phyloP scores from a whole-genome alignment of 1,139 yeast species.

The Nematodospora anomalae region DNA sequence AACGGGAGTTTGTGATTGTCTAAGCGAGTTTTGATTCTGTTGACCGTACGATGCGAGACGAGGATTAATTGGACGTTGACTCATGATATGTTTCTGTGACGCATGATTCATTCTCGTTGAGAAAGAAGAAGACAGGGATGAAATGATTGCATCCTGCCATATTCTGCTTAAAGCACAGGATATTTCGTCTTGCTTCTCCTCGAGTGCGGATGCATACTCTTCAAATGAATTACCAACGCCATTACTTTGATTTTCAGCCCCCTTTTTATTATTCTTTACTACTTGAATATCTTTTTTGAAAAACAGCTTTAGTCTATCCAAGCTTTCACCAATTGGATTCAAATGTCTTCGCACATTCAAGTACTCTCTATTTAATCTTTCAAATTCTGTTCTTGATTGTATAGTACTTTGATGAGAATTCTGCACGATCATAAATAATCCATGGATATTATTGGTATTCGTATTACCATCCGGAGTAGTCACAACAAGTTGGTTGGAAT shows the following conservation, averaged over 20 bases:
- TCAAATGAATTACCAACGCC: constrained; percentile 32
- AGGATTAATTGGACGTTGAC: constrained; percentile 27
- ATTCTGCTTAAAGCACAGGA: constrained; percentile 27
- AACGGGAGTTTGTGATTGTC: constrained; percentile 33
- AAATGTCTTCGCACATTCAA: constrained; percentile 65
- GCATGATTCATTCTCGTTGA: constrained; percentile 1
- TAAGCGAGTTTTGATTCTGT: constrained; percentile 18
- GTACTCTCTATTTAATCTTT: constrained; percentile 71
- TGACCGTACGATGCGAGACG: constrained; percentile 26
- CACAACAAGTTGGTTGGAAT: background rate
- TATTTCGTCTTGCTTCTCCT: constrained; percentile 35
- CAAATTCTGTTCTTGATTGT: constrained; percentile 73
- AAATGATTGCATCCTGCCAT: constrained; percentile 46
- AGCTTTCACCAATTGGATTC: constrained; percentile 67
- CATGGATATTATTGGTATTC: constrained; percentile 27
- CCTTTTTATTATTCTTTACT: constrained; percentile 21
- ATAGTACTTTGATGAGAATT: constrained; percentile 46
- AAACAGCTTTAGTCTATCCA: constrained; percentile 44
- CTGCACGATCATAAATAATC: constrained; percentile 34
- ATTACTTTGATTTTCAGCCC: constrained; percentile 10
- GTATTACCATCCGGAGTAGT: constrained; percentile 3
- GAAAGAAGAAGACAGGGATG: constrained; percentile 16
- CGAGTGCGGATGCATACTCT: constrained; percentile 35
- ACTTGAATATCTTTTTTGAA: constrained; percentile 22
- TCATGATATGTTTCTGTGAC: constrained; percentile 16